phyloP scores from a whole-genome alignment of 257 asterid species.

The Jacaranda mimosifolia region DNA sequence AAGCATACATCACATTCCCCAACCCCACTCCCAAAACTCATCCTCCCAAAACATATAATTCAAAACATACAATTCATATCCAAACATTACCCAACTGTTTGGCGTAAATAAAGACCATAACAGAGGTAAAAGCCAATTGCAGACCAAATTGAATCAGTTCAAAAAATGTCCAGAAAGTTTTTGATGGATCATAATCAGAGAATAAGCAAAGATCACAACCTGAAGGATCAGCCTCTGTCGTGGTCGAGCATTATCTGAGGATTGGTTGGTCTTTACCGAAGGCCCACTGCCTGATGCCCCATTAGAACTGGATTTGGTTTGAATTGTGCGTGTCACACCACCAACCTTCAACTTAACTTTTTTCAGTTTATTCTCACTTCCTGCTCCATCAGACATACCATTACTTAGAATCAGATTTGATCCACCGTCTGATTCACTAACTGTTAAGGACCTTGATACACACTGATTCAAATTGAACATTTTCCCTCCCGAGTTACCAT shows the following conservation, averaged over 20 bases:
- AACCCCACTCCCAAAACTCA: no score
- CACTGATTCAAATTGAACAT: constrained; percentile 82
- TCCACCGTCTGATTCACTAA: constrained; percentile 48
- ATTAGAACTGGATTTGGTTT: constrained; percentile 65
- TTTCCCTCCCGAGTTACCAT: constrained; percentile 66
- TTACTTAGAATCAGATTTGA: constrained; percentile 44
- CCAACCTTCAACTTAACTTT: constrained; percentile 90
- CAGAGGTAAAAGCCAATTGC: constrained; percentile 15
- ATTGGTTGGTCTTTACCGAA: constrained; percentile 54
- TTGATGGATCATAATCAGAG: neutral
- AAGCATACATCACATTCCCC: no score
- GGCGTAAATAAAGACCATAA: constrained; percentile 13
- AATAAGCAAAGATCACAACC: constrained; percentile 52
- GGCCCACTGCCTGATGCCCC: constrained; percentile 63
- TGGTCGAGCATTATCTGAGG: constrained; percentile 57
- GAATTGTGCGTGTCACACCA: constrained; percentile 83
- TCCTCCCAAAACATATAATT: no score
- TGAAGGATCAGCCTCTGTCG: constrained; percentile 58
- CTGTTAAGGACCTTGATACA: constrained; percentile 71
- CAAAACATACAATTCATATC: no score
- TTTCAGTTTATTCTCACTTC: constrained; percentile 69
- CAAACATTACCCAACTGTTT: no score
- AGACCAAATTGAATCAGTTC: constrained; percentile 11
- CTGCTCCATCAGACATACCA: constrained; percentile 55
- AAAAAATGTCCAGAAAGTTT: neutral